phyloP scores from a whole-genome alignment of 129 eudicot species.

The Flaveria trinervia region DNA sequence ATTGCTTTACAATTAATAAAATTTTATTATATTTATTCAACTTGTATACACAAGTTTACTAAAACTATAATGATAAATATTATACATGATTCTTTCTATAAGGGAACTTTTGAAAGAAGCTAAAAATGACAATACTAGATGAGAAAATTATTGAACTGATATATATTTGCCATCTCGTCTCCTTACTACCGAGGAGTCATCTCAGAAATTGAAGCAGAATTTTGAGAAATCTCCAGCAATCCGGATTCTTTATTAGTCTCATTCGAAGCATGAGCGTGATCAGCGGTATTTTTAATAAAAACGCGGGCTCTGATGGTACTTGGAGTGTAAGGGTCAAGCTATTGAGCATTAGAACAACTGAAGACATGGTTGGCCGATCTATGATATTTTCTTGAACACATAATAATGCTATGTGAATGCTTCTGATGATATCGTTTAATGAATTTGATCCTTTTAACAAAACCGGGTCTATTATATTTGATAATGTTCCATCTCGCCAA shows the following conservation, averaged over 20 bases:
- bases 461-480: background rate
- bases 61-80: too few species aligned
- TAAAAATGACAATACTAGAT: too few species aligned
- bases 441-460: background rate
- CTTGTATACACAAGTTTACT: too few species aligned
- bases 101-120: too few species aligned
- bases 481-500: constrained; percentile 1
- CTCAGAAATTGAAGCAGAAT: background rate
- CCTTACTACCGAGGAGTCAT: background rate
- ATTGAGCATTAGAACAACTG: background rate
- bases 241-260: background rate
- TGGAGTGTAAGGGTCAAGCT: background rate
- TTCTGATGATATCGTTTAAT: background rate
- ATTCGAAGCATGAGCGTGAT: background rate
- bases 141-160: too few species aligned
- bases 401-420: constrained; percentile 2
- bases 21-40: too few species aligned
- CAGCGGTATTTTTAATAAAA: background rate
- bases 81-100: too few species aligned
- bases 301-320: background rate
- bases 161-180: too few species aligned
- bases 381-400: background rate
- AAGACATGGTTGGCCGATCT: background rate
- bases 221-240: background rate
- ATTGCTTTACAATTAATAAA: too few species aligned